Evolutionary conservation across 164 flowering plant species (phyloP).

Genomic region (Akebia trifoliata): DNA sequence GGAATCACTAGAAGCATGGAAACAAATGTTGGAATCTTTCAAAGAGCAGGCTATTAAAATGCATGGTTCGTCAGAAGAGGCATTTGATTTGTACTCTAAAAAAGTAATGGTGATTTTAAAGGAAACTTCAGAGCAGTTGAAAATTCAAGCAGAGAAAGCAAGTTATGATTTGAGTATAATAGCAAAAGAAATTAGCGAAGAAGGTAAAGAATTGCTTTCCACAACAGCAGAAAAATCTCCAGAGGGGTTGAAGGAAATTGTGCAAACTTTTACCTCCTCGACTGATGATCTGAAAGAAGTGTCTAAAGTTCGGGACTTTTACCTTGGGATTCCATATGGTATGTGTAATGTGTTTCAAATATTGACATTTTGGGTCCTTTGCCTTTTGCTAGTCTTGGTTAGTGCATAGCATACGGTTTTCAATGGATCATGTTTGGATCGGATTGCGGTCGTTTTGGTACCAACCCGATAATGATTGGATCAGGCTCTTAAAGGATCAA

Average conservation of each 20-base stretch:
- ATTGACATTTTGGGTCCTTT: too few relatives aligned
- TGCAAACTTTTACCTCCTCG: conserved; percentile 60
- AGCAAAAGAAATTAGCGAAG: conserved; percentile 58
- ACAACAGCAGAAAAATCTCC: conserved; percentile 63
- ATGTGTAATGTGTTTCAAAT: conserved; percentile 13
- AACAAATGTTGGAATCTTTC: conserved; percentile 53
- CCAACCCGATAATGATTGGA: too few relatives aligned
- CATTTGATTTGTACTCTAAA: conserved; percentile 61
- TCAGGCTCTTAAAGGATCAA: too few relatives aligned
- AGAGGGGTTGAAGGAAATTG: conserved; percentile 72
- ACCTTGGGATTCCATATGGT: conserved; percentile 96
- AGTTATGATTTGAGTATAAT: conserved; percentile 48
- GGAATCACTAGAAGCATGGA: conserved; percentile 73
- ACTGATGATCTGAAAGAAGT: conserved; percentile 46
- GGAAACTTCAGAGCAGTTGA: conserved; percentile 63
- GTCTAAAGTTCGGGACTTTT: conserved; percentile 61
- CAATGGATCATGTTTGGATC: too few relatives aligned
- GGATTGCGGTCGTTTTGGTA: too few relatives aligned
- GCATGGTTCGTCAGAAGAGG: conserved; percentile 74
- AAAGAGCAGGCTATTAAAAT: conserved; percentile 78
- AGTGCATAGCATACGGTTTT: background rate
- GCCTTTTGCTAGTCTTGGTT: too few relatives aligned
- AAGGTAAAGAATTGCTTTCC: conserved; percentile 56
- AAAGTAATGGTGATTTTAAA: conserved; percentile 53
- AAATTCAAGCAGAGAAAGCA: conserved; percentile 81